These are phyloP conservation scores for Skeletonema tropicum DNA, from an alignment of 108 stramenopile species.

Conservation along the genomic window DNA sequence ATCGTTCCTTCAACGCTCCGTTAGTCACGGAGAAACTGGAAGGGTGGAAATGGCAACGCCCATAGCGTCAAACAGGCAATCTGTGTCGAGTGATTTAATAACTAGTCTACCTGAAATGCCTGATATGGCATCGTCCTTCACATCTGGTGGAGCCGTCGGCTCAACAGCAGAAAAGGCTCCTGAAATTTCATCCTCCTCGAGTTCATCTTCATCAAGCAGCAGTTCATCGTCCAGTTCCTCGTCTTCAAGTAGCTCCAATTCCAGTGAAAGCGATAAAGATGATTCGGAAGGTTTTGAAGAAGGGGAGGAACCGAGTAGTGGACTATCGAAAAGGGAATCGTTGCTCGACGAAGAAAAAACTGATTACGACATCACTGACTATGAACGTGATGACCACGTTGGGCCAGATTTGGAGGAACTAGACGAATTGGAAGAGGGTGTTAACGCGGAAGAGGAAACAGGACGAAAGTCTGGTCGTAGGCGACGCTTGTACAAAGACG, in stretches of 20 bases:
- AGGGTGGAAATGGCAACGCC: constrained; percentile 36
- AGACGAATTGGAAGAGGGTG: constrained; percentile 43
- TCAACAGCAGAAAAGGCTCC: constrained; percentile 34
- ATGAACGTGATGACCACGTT: constrained; percentile 49
- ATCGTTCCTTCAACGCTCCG: constrained; percentile 6
- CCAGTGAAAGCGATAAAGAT: constrained; percentile 70
- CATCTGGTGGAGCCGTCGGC: background rate
- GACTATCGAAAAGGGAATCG: constrained; percentile 3
- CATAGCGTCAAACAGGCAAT: constrained; percentile 36
- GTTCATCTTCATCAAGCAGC: constrained; percentile 53
- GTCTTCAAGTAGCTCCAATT: constrained; percentile 69
- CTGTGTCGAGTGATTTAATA: background rate
- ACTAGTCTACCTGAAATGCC: background rate
- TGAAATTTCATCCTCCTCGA: constrained; percentile 55
- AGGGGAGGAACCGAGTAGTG: background rate
- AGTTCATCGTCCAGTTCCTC: constrained; percentile 83
- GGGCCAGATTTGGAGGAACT: constrained; percentile 80
- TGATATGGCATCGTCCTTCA: background rate
- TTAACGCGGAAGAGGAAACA: constrained; percentile 47
- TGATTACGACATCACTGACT: constrained; percentile 62
- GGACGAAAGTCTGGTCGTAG: constrained; percentile 52
- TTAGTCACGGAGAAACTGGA: constrained; percentile 27
- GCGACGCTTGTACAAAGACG: constrained; percentile 82
- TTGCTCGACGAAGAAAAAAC: constrained; percentile 42
- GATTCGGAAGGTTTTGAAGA: constrained; percentile 16